Percentiles rank a stretch among this genome's conserved stretches.
Evolutionary conservation across 495 filamentous ascomycete genomes (phyloP).

Genomic region (Penicilliopsis zonata): DNA sequence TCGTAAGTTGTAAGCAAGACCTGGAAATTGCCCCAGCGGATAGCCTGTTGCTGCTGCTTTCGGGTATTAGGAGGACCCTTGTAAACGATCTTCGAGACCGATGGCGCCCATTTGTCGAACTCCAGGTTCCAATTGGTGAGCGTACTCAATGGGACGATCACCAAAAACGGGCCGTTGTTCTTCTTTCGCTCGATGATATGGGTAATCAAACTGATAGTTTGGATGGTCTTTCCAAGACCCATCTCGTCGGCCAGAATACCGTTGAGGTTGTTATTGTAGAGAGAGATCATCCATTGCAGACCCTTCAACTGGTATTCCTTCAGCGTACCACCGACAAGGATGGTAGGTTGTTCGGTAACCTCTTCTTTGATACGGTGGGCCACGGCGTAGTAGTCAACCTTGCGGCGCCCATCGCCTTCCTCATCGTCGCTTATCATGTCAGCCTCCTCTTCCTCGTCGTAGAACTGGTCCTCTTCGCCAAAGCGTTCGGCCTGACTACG

Average conservation of each 20-base stretch:
- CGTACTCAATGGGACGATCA: slow-evolving; percentile 93
- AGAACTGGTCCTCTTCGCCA: slow-evolving; percentile 46
- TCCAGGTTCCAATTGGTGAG: slow-evolving; percentile 98
- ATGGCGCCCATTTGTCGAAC: slow-evolving; percentile 97
- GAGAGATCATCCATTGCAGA: slow-evolving; percentile 97
- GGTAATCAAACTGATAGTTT: slow-evolving; percentile 95
- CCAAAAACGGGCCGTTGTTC: slow-evolving; percentile 86
- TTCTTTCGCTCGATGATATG: slow-evolving; percentile 93
- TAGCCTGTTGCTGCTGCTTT: slow-evolving; percentile 85
- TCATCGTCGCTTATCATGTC: slow-evolving; percentile 58
- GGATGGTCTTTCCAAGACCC: slow-evolving; percentile 99
- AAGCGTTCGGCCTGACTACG: slow-evolving; percentile 68
- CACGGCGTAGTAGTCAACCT: slow-evolving; percentile 96
- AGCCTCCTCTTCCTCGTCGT: slow-evolving; percentile 57
- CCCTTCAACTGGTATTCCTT: slow-evolving; percentile 99
- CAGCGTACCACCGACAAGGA: slow-evolving; percentile 79
- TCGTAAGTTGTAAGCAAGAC: slow-evolving; percentile 96
- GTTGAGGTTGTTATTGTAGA: slow-evolving; percentile 99
- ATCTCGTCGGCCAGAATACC: slow-evolving; percentile 98
- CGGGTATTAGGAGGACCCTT: slow-evolving; percentile 85
- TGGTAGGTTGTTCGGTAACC: slow-evolving; percentile 65
- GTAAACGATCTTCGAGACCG: slow-evolving; percentile 78
- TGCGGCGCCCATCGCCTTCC: slow-evolving; percentile 50
- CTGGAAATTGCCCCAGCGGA: slow-evolving; percentile 91
- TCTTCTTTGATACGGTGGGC: slow-evolving; percentile 93